Conservation (phyloP, 805 yeast genomes). For the Zygosaccharomyces gambellarensis region DNA sequence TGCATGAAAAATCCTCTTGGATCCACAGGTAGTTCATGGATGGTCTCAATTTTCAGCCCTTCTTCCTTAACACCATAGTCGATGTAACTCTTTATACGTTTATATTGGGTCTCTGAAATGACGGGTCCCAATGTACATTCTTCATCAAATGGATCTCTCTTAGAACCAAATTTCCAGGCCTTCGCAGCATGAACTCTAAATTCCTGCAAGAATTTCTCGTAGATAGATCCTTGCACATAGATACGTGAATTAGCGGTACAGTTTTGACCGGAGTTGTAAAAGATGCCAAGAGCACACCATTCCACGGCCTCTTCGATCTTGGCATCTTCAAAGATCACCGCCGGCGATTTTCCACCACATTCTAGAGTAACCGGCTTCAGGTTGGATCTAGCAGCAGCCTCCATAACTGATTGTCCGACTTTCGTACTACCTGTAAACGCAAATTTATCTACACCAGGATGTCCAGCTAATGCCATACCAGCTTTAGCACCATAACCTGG, state of each 20-base stretch:
- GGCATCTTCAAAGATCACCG: conserved; percentile 41
- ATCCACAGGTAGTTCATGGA: conserved; percentile 27
- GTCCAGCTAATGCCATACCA: conserved; percentile 40
- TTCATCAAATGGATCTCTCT: conserved; percentile 44
- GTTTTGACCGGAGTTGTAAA: conserved; percentile 54
- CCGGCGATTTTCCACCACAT: conserved; percentile 46
- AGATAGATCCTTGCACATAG: conserved; percentile 46
- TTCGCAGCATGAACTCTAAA: conserved; percentile 35
- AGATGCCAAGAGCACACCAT: conserved; percentile 47
- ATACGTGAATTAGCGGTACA: conserved; percentile 57
- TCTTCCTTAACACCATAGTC: conserved; percentile 39
- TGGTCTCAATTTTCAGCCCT: conserved; percentile 40
- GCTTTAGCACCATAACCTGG: conserved; percentile 39
- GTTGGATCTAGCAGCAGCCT: conserved; percentile 36
- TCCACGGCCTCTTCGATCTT: conserved; percentile 39
- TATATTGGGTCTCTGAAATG: conserved; percentile 44
- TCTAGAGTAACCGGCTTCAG: conserved; percentile 43
- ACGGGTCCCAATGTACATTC: conserved; percentile 46
- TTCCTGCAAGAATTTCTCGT: conserved; percentile 43
- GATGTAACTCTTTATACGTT: conserved; percentile 40
- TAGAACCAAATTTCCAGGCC: conserved; percentile 53
- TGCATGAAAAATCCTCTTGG: conserved; percentile 35
- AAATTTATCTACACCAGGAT: conserved; percentile 41
- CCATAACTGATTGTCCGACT: conserved; percentile 38
- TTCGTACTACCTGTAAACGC: conserved; percentile 50